Conservation (phyloP, 257 asterid genomes). For the Solanum paucissectum region DNA sequence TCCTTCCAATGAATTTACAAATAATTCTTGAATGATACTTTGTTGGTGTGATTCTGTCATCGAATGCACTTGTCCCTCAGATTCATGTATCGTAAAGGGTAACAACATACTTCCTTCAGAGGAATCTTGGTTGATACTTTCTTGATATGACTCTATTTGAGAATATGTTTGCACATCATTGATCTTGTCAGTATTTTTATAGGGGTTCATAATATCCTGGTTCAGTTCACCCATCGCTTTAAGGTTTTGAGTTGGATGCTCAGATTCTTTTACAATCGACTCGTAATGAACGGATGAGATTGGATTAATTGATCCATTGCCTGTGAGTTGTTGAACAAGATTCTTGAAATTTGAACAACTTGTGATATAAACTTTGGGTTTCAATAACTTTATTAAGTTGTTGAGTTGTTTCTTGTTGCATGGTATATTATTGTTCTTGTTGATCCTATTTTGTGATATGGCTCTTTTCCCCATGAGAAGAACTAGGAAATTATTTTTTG, state of each 20-base stretch:
- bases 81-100: slow-evolving; percentile 25
- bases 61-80: neutral
- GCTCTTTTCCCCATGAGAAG: slow-evolving; percentile 29
- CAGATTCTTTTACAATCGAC: neutral
- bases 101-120: slow-evolving; percentile 9
- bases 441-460: neutral
- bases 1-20: slow-evolving; percentile 5
- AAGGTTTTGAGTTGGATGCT: neutral
- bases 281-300: neutral
- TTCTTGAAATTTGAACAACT: slow-evolving; percentile 34
- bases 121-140: slow-evolving; percentile 18
- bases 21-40: slow-evolving; percentile 8
- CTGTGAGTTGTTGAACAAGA: slow-evolving; percentile 33
- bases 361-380: slow-evolving; percentile 39
- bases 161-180: neutral
- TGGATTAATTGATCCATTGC: slow-evolving; percentile 18
- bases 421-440: slow-evolving; percentile 5
- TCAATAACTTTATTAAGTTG: slow-evolving; percentile 21
- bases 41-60: neutral
- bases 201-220: neutral
- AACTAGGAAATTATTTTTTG: slow-evolving; percentile 6
- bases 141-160: neutral
- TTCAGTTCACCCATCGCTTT: too few species aligned
- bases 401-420: slow-evolving; percentile 23
- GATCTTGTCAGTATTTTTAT: neutral